These are phyloP conservation scores for Tricladium varicosporioides DNA, from an alignment of 2,329 filamentous ascomycete genomes.

Conservation along the genomic window DNA sequence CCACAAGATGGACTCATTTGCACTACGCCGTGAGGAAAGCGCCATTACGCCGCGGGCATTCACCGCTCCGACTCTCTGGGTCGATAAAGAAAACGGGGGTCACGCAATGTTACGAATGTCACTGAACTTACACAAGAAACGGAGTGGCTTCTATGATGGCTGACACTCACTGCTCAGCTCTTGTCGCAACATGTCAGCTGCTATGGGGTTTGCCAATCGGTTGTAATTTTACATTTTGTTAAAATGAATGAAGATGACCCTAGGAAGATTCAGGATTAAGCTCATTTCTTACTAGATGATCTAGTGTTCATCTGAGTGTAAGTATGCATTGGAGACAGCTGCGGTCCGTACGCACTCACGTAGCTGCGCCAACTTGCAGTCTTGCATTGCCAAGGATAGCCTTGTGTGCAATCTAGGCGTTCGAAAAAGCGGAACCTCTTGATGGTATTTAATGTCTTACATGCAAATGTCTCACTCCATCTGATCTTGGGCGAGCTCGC, in stretches of 20 bases:
- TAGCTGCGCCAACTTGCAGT: neutral
- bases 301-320: too few relatives aligned
- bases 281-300: too few relatives aligned
- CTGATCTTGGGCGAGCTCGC: neutral
- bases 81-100: neutral
- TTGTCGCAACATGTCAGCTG: slow-evolving; percentile 1
- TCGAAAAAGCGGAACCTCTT: neutral
- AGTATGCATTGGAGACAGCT: too few relatives aligned
- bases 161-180: slow-evolving; percentile 5
- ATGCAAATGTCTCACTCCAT: neutral
- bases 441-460: neutral
- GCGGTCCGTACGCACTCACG: too few relatives aligned
- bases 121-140: neutral
- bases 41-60: neutral
- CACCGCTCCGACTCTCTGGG: neutral
- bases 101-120: neutral
- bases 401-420: neutral
- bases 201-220: too few relatives aligned
- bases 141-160: slow-evolving; percentile 10
- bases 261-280: too few relatives aligned
- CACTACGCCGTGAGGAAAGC: too few relatives aligned
- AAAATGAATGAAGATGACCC: too few relatives aligned
- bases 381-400: neutral
- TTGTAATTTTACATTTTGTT: too few relatives aligned
- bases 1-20: too few relatives aligned